Evolutionary conservation across 768 basidiomycete genomes (phyloP), one percentile per base, ranked within the genome.

Genomic region (Omphalotus guepiniiformis): DNA sequence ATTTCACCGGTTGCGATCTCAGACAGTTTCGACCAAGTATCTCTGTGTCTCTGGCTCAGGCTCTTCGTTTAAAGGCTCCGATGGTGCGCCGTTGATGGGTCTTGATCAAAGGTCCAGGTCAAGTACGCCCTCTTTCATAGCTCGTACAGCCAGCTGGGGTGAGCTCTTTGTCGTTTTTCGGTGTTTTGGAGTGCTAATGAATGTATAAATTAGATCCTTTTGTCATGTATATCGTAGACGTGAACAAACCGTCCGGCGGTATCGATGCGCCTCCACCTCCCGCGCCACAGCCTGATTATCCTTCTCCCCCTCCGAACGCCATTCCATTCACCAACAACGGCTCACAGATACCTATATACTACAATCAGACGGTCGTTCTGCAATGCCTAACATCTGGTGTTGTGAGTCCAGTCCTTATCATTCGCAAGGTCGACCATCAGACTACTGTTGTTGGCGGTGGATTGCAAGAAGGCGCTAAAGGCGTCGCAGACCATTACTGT

Each of bases 221-320:
- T 68, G 83, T 97, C 58, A 90, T 97, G 79, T 98, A 96, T 72
- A 93, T 96, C 52, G 93, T 96, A 52, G 93, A 97, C 64, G 88
- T 93, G 53, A 85, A 81, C 68, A 87, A 86, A 59, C 87, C 91
- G 16, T 75, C 80, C 16, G 84, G 84, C 23, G 83, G 83, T 12
- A 81, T 87, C 42, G 87, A 89, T 56, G 75, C 82, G 26, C 82
- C 87, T 5, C 83, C 86, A 3, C 86, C 87, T 0, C 88, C 88
- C 13, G 86, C 89, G 3, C 87, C 83, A 1, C 87, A 91, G 46
- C 81, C 85, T 1, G 93, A 92, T 54, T 97, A 92, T 63, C 95
- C 95, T 5, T 86, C 87, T 0, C 89, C 90, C 26, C 92, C 94
- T 21, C 87, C 91, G 11, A 93, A 93, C 54, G 92, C 90, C 4